These are phyloP conservation scores for Lotus japonicus DNA, from an alignment of 306 rosid species.

Conservation along the genomic window DNA sequence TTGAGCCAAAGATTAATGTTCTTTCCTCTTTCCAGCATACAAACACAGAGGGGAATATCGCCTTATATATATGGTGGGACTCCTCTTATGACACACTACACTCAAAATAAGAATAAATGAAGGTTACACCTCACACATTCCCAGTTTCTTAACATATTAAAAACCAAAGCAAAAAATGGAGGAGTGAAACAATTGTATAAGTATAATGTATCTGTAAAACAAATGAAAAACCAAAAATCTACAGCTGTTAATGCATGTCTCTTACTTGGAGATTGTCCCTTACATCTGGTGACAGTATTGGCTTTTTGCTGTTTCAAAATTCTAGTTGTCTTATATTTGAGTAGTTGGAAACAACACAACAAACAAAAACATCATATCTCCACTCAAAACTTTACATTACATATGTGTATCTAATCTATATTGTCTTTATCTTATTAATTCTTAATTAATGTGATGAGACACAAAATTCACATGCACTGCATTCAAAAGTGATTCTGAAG, in stretches of 20 bases:
- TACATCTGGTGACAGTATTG: conserved; percentile 25
- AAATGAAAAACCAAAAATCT: conserved; percentile 22
- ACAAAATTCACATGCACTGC: too few species aligned
- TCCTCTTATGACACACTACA: conserved; percentile 34
- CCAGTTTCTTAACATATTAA: background rate
- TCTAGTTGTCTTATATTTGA: conserved; percentile 35
- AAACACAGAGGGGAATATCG: conserved; percentile 23
- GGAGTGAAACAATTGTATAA: too few species aligned
- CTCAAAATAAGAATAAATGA: conserved; percentile 15
- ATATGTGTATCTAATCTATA: too few species aligned
- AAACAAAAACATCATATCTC: too few species aligned
- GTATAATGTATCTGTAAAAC: background rate
- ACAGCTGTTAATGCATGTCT: conserved; percentile 58
- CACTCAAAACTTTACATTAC: too few species aligned
- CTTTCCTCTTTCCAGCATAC: too few species aligned
- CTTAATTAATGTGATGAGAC: too few species aligned
- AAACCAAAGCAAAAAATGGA: background rate
- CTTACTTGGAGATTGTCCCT: conserved; percentile 23
- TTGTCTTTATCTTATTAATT: too few species aligned
- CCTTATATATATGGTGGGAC: conserved; percentile 32
- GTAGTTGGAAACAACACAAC: background rate
- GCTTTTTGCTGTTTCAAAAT: conserved; percentile 33
- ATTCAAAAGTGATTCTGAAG: too few species aligned
- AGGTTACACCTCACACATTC: background rate
- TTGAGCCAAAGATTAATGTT: conserved; percentile 5